These are phyloP conservation scores for Salmacisia buchloeana DNA, from an alignment of 1,284 basidiomycete species.

Conservation along the genomic window DNA sequence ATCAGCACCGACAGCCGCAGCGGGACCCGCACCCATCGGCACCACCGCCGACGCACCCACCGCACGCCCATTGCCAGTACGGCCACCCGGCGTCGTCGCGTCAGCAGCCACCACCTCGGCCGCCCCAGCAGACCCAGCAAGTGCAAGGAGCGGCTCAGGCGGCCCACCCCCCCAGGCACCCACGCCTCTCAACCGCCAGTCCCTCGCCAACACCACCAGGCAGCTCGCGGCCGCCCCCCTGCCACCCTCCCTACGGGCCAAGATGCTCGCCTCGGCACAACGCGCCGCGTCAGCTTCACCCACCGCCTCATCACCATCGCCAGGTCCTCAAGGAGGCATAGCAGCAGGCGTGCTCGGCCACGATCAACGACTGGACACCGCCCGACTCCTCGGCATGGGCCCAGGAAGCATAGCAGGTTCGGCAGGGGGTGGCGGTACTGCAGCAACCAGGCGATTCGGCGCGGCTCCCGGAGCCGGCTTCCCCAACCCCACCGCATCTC, in stretches of 20 bases:
- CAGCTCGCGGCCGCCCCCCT: background rate
- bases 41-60: no score
- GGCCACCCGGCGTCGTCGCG: background rate
- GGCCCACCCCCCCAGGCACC: background rate
- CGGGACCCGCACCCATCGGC: no score
- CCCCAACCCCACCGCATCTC: conserved; percentile 9
- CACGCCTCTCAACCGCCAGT: conserved; percentile 3
- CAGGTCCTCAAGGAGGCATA: no score
- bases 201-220: conserved; percentile 1
- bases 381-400: conserved; percentile 21
- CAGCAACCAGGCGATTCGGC: background rate
- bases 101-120: background rate
- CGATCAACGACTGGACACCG: conserved; percentile 35
- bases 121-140: background rate
- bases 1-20: no score
- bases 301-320: background rate
- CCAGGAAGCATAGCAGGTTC: conserved; percentile 2
- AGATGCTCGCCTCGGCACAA: conserved; percentile 7
- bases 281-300: background rate
- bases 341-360: conserved; percentile 27
- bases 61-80: background rate
- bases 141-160: background rate
- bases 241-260: conserved; percentile 1
- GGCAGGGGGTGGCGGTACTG: background rate
- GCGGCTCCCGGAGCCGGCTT: conserved; percentile 17